Evolutionary conservation across 805 yeast genomes (phyloP), one percentile per base, ranked within the genome.

Genomic region (Candida insectorum): DNA sequence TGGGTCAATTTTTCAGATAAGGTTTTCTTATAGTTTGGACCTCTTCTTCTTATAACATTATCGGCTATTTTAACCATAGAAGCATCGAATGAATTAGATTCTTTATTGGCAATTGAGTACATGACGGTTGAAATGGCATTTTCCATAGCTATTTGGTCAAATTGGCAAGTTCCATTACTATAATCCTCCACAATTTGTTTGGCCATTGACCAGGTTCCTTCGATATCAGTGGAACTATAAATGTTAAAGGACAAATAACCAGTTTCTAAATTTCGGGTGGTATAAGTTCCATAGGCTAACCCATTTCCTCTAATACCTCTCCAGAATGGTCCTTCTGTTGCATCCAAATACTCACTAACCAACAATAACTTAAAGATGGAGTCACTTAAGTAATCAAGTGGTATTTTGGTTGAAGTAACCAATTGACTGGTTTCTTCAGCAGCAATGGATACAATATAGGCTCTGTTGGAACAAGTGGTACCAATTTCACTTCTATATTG

Each of bases 301-400:
- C 98, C 98, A 1, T 88, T 73, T 25, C 98, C 98, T 60, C 98
- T 76, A 21, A 93, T 85, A 36, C 94, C 96, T 49, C 86, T 75
- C 97, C 97, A 91, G 43, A 91, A 81, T 22, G 97, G 98, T 3
- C 98, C 98, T 56, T 93, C 98, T 13, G 86, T 87, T 23, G 87
- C 83, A 44, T 81, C 84, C 36, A 93, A 65, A 48, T 79, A 83
- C 35, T 84, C 88, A 5, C 82, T 71, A 5, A 88, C 85, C 17
- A 89, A 69, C 0, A 81, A 72, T 25, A 91, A 68, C 16, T 80
- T 81, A 32, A 83, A 79, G 19, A 79, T 65, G 46, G 89, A 96
- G 13, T 58, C 62, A 31, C 60, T 46, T 24, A 55, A 40, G 40
- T 64, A 68, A 33, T 60, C 55, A 1, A 70, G 62, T 1, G 91